phyloP scores from a whole-genome alignment of 768 basidiomycete genomes.

The Harrya chromipes region DNA sequence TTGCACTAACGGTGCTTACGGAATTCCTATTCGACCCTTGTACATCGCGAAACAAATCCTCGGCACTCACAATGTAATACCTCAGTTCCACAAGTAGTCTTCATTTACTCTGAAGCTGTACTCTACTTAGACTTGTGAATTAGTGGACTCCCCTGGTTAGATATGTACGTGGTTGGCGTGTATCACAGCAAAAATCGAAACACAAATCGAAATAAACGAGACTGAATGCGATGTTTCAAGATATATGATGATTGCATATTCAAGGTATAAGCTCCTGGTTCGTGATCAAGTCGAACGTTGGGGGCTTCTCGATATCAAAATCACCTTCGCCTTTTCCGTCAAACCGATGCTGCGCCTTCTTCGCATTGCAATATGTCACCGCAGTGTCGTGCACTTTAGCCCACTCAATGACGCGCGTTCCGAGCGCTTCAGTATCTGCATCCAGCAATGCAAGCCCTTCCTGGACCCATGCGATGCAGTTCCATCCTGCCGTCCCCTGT shows the following conservation, averaged over 20 bases:
- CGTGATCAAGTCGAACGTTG: background rate
- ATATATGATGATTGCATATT: background rate
- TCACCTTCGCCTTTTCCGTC: background rate
- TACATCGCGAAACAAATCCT: constrained; percentile 6
- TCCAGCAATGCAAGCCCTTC: background rate
- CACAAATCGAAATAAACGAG: too few relatives aligned
- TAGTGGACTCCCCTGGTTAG: constrained; percentile 12
- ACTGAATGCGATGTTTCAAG: too few relatives aligned
- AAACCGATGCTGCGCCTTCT: background rate
- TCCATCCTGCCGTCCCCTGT: background rate
- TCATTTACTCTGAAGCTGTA: constrained; percentile 10
- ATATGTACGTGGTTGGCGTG: background rate
- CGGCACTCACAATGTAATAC: constrained; percentile 12
- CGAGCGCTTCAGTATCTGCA: background rate
- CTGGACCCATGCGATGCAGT: background rate
- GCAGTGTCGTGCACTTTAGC: background rate
- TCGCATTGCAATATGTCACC: background rate
- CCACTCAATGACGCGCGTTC: background rate
- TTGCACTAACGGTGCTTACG: constrained; percentile 6
- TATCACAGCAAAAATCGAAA: too few relatives aligned
- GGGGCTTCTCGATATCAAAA: background rate
- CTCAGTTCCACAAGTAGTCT: constrained; percentile 6
- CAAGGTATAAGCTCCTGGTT: background rate
- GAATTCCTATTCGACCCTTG: constrained; percentile 10
- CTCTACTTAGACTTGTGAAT: constrained; percentile 11